Evolutionary conservation across 495 filamentous ascomycete species (phyloP).

Genomic region (Parachaetomium inaequale): DNA sequence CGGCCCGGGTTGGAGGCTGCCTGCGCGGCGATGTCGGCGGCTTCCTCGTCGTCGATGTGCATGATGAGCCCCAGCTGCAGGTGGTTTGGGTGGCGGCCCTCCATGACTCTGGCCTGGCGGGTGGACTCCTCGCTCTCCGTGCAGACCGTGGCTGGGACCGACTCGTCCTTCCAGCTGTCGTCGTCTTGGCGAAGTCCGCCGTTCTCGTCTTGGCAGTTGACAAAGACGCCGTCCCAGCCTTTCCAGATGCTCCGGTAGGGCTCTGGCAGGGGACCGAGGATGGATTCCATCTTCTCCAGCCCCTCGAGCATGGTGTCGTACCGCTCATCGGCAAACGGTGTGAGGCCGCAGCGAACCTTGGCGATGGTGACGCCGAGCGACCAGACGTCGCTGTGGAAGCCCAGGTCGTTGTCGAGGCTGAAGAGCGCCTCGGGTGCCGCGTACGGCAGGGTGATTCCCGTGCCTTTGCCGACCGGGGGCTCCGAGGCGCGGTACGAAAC

Average conservation of each 20-base stretch:
- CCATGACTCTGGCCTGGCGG: not conserved
- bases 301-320: not conserved
- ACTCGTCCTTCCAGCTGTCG: constrained; percentile 1
- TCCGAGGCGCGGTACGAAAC: constrained; percentile 19
- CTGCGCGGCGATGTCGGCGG: not conserved
- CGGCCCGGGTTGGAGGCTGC: constrained; percentile 5
- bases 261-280: constrained; percentile 22
- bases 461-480: not conserved
- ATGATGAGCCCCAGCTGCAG: not conserved
- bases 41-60: not conserved
- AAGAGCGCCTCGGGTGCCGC: constrained; percentile 29
- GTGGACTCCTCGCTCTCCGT: not conserved
- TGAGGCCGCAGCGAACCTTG: constrained; percentile 7
- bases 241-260: constrained; percentile 3
- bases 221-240: not conserved
- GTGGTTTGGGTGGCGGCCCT: not conserved
- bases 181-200: not conserved
- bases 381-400: constrained; percentile 27
- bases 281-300: constrained; percentile 11
- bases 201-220: constrained; percentile 5
- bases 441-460: constrained; percentile 20
- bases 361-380: constrained; percentile 25
- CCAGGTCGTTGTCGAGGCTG: not conserved
- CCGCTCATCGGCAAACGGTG: not conserved
- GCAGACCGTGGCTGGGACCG: not conserved